These are phyloP conservation scores for Euphorbia lathyris DNA, from an alignment of 345 rosid genomes.

Conservation along the genomic window DNA sequence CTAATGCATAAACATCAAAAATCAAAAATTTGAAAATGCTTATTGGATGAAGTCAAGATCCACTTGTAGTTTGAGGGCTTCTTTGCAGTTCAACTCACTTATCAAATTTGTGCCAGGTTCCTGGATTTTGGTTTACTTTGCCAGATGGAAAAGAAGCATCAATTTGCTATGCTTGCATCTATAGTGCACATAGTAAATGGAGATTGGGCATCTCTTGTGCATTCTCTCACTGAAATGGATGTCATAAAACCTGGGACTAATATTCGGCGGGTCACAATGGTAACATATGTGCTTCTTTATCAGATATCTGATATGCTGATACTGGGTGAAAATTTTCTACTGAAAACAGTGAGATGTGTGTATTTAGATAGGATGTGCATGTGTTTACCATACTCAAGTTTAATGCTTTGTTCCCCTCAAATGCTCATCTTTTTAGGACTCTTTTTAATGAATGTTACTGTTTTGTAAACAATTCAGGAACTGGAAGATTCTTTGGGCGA, in stretches of 20 bases:
- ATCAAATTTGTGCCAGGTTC: conserved; percentile 51
- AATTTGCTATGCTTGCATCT: conserved; percentile 88
- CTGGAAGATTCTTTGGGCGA: conserved; percentile 81
- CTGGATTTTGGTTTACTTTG: conserved; percentile 94
- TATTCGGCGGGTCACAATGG: conserved; percentile 67
- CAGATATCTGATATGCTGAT: conserved; percentile 6
- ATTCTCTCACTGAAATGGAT: conserved; percentile 85
- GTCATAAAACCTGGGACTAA: conserved; percentile 78
- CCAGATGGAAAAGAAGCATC: conserved; percentile 90
- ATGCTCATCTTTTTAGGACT: conserved; percentile 5
- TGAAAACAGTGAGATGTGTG: background rate
- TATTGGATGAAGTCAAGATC: background rate
- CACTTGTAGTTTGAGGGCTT: background rate
- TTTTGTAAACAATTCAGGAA: conserved; percentile 52
- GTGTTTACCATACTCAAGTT: background rate
- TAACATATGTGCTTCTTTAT: conserved; percentile 24
- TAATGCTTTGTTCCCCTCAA: background rate
- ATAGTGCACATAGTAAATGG: conserved; percentile 92
- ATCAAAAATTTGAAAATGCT: background rate
- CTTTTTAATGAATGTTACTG: conserved; percentile 15
- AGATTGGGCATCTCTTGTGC: conserved; percentile 80
- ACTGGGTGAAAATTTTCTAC: conserved; percentile 1
- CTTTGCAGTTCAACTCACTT: background rate
- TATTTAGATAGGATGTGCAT: background rate
- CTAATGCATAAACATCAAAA: background rate